Percentiles rank a stretch among this genome's conserved stretches.
phyloP scores from a whole-genome alignment of 352 stramenopile species.

The Globisporangium cederbergense region DNA sequence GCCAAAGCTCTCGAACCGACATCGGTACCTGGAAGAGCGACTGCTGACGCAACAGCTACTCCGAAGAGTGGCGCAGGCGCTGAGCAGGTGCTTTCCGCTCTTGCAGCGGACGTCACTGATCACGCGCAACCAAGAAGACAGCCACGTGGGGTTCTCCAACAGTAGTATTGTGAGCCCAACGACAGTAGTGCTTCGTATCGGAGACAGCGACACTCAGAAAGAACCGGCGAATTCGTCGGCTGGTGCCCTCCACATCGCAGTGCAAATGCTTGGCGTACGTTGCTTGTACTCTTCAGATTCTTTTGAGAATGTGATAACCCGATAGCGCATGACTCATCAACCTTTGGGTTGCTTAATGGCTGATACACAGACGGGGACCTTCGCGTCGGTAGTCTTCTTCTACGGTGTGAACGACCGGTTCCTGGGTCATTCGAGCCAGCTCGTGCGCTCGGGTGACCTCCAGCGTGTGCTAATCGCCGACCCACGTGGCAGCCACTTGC shows the following conservation, averaged over 20 bases:
- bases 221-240: background rate
- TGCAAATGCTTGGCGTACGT: conserved; percentile 39
- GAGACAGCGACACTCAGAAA: background rate
- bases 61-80: conserved; percentile 20
- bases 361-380: conserved; percentile 16
- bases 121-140: conserved; percentile 11
- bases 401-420: conserved; percentile 13
- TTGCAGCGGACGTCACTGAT: conserved; percentile 19
- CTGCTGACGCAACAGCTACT: conserved; percentile 24
- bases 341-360: background rate
- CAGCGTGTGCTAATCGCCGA: conserved; percentile 28
- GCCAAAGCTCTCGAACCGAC: background rate
- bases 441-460: conserved; percentile 23
- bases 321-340: background rate
- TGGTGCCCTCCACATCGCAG: conserved; percentile 22
- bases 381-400: conserved; percentile 23
- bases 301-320: background rate
- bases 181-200: conserved; percentile 14
- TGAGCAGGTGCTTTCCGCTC: conserved; percentile 26
- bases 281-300: background rate
- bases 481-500: conserved; percentile 20
- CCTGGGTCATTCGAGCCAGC: conserved; percentile 11
- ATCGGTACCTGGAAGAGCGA: conserved; percentile 15
- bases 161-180: conserved; percentile 4
- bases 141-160: conserved; percentile 8